phyloP scores from a whole-genome alignment of 2,329 filamentous ascomycete genomes.

The Boeremia lycopersici region DNA sequence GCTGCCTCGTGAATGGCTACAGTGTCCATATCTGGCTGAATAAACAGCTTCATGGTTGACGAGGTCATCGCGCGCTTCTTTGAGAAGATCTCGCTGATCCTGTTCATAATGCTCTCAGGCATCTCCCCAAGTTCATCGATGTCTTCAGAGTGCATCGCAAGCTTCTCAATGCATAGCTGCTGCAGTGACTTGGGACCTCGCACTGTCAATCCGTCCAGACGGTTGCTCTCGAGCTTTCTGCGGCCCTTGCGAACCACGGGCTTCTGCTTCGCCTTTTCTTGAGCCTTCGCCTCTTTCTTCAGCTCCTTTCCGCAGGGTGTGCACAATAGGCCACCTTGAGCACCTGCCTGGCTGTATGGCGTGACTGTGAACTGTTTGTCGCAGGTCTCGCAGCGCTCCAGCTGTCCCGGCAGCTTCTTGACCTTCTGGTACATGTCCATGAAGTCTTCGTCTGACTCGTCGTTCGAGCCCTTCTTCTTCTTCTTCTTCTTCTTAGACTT shows the following conservation, averaged over 20 bases:
- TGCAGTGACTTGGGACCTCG: conserved; percentile 72
- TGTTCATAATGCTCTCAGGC: conserved; percentile 61
- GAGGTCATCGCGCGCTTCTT: conserved; percentile 65
- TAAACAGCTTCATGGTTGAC: conserved; percentile 56
- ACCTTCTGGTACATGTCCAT: conserved; percentile 62
- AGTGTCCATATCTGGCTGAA: conserved; percentile 59
- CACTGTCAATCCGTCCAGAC: conserved; percentile 74
- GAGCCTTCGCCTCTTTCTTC: conserved; percentile 67
- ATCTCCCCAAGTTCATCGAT: conserved; percentile 70
- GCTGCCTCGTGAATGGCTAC: conserved; percentile 67
- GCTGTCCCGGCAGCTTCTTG: conserved; percentile 76
- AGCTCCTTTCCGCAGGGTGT: conserved; percentile 78
- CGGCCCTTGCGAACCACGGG: conserved; percentile 65
- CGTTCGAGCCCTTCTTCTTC: conserved; percentile 48
- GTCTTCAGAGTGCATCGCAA: conserved; percentile 67
- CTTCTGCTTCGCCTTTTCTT: conserved; percentile 64
- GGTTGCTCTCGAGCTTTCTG: conserved; percentile 79
- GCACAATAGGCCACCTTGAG: conserved; percentile 86
- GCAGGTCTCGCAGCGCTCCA: conserved; percentile 86
- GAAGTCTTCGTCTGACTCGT: conserved; percentile 56
- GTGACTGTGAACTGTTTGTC: conserved; percentile 91
- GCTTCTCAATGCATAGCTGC: conserved; percentile 67
- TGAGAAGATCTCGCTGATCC: conserved; percentile 67
- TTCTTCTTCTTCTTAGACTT: conserved; percentile 49
- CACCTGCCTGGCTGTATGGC: conserved; percentile 80